Base-by-base conservation (phyloP, 352 stramenopile species). In the Pythium guiyangense region DNA sequence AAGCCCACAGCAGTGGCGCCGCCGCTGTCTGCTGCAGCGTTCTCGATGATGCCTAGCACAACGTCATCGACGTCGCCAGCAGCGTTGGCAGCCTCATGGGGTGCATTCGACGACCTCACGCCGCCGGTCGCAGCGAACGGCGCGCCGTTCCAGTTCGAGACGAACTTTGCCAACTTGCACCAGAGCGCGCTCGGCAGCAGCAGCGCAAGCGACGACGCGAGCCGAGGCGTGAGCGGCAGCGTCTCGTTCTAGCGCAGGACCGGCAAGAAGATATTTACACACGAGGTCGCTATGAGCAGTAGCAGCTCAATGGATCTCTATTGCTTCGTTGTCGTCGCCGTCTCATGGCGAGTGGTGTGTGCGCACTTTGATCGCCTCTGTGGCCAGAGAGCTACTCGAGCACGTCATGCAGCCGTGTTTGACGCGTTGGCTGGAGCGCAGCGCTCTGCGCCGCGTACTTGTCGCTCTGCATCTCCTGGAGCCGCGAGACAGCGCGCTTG, bases 391-490 rank as follows among this genome's bases (percentile, higher is more conserved):
- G 31, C 31, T 35, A 35, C 31, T 5, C 6, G 6, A 77, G 43
- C n/a, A 69, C 48, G 27, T 78, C 54, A 5, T 59, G 45, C 18
- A 79, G 60, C 9, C 60, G 59, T 14, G 68, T 27, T 10, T 77
- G 67, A 29, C 63, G 56, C 42, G 46, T 40, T 5, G 43, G 42
- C 0, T 63, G 73, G 20, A 70, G 66, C 39, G 60, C 59, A 20
- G 63, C 62, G 53, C 80, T 86, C 51, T 84, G 63, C 6, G 63
- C 51, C 4, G 79, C 39, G 52, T 97, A 97, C 42, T 76, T 80
- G 1, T 69, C 65, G 40, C 78, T 83, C 57, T 95, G 84, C 88
- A 97, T 97, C 62, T 97, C 90, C 14, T 79, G 68, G 9, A 97
- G 63, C 3, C 90, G 75, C 37, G 84, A 96, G 18, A 96, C 74